Evolutionary conservation across 345 rosid species (phyloP).

Genomic region (Laguncularia racemosa): DNA sequence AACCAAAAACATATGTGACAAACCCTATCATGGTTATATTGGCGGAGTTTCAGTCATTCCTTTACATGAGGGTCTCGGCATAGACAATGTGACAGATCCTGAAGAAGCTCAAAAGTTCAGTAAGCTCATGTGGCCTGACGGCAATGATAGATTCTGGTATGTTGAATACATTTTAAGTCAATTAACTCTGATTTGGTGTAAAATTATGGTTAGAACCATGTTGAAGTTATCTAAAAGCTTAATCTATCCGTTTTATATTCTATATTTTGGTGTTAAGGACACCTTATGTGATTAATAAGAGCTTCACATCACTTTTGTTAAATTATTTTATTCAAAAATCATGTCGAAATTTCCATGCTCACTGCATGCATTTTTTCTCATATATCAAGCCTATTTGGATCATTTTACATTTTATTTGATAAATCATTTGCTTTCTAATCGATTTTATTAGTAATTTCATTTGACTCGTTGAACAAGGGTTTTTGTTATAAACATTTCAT

Average conservation of each 20-base stretch:
- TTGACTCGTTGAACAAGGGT: no score
- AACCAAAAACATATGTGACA: slow-evolving; percentile 16
- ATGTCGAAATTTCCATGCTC: no score
- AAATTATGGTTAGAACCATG: no score
- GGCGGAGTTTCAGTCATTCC: slow-evolving; percentile 23
- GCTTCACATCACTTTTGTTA: no score
- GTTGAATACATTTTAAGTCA: background rate
- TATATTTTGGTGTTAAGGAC: background rate
- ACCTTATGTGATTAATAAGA: no score
- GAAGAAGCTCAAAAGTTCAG: slow-evolving; percentile 10
- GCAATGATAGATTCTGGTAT: slow-evolving; percentile 28
- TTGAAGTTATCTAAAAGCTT: background rate
- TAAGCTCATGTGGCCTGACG: slow-evolving; percentile 28
- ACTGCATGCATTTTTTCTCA: no score
- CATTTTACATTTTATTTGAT: no score
- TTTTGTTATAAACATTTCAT: no score
- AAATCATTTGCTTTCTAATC: no score
- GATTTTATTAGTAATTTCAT: no score
- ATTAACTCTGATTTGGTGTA: background rate
- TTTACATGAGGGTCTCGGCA: slow-evolving; percentile 29
- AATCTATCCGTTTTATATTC: background rate
- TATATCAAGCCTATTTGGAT: no score
- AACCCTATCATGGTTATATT: slow-evolving; percentile 35
- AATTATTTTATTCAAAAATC: no score
- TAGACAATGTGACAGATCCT: slow-evolving; percentile 17